Base-by-base conservation (phyloP, 1,284 basidiomycete species). In the Cutaneotrichosporon cyanovorans region DNA sequence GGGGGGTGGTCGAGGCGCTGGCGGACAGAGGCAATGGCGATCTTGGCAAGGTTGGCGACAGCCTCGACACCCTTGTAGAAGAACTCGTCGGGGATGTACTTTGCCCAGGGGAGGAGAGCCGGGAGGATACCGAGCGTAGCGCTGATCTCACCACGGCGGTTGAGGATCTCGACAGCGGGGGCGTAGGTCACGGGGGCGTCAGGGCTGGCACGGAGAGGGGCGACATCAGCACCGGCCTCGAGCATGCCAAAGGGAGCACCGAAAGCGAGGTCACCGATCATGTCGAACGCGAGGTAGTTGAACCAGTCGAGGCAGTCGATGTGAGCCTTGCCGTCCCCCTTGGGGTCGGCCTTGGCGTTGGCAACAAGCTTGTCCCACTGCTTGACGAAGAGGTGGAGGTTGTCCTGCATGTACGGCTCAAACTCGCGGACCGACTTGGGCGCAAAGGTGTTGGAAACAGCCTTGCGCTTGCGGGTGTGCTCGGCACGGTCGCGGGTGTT, bases 221-320 rank as follows among this genome's bases (percentile, higher is more conserved):
- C 87, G 11, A 80, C 77, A 65, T 91, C 87, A 48, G 79, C 78
- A 32, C 78, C 83, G 5, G 82, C 79, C 45, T 80, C 66, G 49
- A 95, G 76, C 90, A 95, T 95, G 23, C 87, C 89, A 58, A 95
- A 93, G 0, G 90, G 83, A 11, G 79, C 78, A 10, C 88, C 88
- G 57, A 91, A 91, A 0, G 87, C 85, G 18, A 88, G 77, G 63
- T 87, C 84, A 46, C 84, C 79, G 42, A 91, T 86, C 59, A 87
- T 85, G 69, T 91, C 88, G 65, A 93, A 93, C 0, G 86, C 87
- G 38, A 91, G 82, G 65, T 84, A 84, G 69, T 84, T 84, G 65
- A 77, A 78, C 80, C 77, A 80, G 63, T 90, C 83, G 40, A 87
- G 71, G 79, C 82, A 87, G 2, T 85, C 75, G 2, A 80, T 74